These are phyloP conservation scores for Calonectria fujianensis DNA, from an alignment of 2,329 filamentous ascomycete species.

Conservation along the genomic window DNA sequence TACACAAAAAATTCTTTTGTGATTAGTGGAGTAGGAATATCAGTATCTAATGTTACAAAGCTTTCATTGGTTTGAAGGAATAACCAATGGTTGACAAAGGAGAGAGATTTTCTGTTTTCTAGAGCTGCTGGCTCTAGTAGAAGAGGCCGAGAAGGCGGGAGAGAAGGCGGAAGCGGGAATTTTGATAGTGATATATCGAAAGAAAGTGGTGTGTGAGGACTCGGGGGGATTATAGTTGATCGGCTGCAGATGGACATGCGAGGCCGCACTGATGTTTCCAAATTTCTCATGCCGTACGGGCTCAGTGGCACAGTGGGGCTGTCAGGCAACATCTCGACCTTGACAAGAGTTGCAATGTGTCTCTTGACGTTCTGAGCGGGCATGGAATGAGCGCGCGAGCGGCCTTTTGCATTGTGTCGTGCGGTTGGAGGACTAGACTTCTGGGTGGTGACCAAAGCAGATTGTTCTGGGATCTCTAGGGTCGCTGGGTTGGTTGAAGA, in stretches of 20 bases:
- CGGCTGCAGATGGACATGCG: constrained; percentile 3
- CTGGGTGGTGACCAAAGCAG: background rate
- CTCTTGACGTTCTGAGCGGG: background rate
- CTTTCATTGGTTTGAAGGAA: constrained; percentile 12
- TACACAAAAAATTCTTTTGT: constrained; percentile 3
- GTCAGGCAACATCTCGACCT: background rate
- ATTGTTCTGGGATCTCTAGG: background rate
- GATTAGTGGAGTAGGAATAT: constrained; percentile 5
- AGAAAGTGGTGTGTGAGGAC: constrained; percentile 12
- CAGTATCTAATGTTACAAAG: constrained; percentile 6
- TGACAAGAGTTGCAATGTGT: constrained; percentile 3
- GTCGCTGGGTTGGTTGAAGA: background rate
- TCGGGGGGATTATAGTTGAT: background rate
- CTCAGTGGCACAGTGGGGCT: background rate
- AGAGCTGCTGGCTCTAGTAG: background rate
- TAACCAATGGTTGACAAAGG: constrained; percentile 3
- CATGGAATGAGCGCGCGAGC: constrained; percentile 6
- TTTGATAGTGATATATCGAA: constrained; percentile 13
- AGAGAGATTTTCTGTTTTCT: constrained; percentile 17
- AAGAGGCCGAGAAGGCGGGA: constrained; percentile 7
- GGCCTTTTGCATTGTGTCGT: background rate
- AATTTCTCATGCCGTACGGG: background rate
- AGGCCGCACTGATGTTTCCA: background rate
- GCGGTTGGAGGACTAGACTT: background rate
- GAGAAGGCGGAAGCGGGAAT: constrained; percentile 6